Conservation (phyloP, 1,139 yeast species). For the Maudiozyma humilis region DNA sequence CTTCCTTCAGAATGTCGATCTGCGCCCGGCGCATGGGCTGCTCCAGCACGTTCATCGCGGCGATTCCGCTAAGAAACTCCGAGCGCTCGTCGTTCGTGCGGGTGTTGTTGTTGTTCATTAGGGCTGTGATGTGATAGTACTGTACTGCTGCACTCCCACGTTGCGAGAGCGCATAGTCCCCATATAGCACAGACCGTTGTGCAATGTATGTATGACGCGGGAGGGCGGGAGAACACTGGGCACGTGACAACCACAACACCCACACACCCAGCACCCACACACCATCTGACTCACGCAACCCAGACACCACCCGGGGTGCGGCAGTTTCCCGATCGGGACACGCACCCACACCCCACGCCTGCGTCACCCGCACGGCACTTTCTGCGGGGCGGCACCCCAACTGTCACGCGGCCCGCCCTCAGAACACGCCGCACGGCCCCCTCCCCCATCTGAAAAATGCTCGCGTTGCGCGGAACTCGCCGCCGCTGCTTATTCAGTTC, state of each 20-base stretch:
- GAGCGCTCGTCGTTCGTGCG: slow-evolving; percentile 15
- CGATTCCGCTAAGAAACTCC: slow-evolving; percentile 24
- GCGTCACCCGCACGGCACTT: background rate
- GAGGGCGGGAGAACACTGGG: too few species aligned
- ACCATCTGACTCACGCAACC: background rate
- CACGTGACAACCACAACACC: too few species aligned
- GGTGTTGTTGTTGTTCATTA: background rate
- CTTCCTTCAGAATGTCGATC: slow-evolving; percentile 43
- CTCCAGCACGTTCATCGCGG: slow-evolving; percentile 7
- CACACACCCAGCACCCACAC: too few species aligned
- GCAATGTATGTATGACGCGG: too few species aligned
- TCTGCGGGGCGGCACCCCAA: too few species aligned
- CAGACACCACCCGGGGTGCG: background rate
- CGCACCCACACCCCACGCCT: too few species aligned
- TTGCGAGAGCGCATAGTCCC: too few species aligned
- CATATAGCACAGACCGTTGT: too few species aligned
- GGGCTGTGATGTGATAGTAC: background rate
- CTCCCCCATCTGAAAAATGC: background rate
- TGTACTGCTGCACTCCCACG: background rate
- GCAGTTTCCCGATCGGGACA: background rate
- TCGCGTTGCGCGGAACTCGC: too few species aligned
- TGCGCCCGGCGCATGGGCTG: slow-evolving; percentile 13
- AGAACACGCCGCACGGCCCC: background rate
- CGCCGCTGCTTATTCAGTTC: too few species aligned
- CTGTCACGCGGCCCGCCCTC: too few species aligned